Conservation (phyloP, 2,329 filamentous ascomycete species). For the Phoma sp. region DNA sequence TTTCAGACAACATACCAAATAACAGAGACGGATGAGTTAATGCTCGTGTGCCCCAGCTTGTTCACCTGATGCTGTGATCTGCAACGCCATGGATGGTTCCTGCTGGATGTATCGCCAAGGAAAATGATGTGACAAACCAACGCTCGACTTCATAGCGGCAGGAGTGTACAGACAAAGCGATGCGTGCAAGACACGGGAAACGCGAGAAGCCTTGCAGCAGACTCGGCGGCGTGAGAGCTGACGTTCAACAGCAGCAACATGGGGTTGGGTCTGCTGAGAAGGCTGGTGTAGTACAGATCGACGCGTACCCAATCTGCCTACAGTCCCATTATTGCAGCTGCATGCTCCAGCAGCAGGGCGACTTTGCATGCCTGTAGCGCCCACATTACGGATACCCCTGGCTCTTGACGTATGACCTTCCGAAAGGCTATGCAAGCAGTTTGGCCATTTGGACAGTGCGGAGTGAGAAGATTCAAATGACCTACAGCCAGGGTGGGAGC, state of each 20-base stretch:
- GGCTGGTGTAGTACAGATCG: constrained; percentile 16
- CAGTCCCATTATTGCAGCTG: neutral
- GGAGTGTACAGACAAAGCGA: neutral
- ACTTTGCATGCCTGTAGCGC: neutral
- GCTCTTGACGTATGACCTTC: neutral
- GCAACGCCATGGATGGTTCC: constrained; percentile 4
- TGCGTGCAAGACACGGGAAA: constrained; percentile 8
- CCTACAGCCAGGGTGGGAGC: too few species aligned
- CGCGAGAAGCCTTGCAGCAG: constrained; percentile 9
- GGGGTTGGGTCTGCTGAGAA: constrained; percentile 19
- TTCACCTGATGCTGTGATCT: constrained; percentile 7
- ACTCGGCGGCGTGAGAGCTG: constrained; percentile 12
- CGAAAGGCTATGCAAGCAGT: neutral
- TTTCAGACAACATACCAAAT: constrained; percentile 1
- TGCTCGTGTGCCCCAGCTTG: constrained; percentile 4
- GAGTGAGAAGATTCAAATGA: neutral
- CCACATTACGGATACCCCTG: neutral
- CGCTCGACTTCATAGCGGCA: constrained; percentile 4
- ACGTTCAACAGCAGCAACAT: constrained; percentile 12
- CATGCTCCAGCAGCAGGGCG: neutral
- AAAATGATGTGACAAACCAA: neutral
- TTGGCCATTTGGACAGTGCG: neutral
- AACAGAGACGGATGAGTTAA: neutral
- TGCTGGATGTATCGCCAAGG: constrained; percentile 9
- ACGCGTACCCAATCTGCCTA: neutral